phyloP scores from a whole-genome alignment of 129 eudicot species.

The Calendula officinalis region DNA sequence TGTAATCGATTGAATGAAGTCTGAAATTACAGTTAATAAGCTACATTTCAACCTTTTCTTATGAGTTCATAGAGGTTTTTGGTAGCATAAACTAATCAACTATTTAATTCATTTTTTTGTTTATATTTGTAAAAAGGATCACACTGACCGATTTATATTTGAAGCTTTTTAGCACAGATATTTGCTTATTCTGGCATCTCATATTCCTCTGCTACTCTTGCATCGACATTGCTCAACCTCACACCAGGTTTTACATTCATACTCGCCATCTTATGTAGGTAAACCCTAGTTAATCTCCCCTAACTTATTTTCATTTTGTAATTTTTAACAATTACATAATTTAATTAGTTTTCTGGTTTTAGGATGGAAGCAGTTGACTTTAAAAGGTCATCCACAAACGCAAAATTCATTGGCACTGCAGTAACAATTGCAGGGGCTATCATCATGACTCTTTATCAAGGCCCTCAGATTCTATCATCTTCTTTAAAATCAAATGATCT shows the following conservation, averaged over 20 bases:
- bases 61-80: too few species aligned
- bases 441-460: conserved; percentile 54
- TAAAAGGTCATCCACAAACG: conserved; percentile 37
- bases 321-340: too few species aligned
- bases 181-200: conserved; percentile 62
- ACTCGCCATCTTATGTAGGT: too few species aligned
- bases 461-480: conserved; percentile 39
- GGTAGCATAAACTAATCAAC: neutral
- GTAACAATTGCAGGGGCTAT: conserved; percentile 68
- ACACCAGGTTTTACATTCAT: conserved; percentile 61
- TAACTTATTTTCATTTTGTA: too few species aligned
- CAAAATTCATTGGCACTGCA: conserved; percentile 56
- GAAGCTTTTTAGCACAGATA: conserved; percentile 52
- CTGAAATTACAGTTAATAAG: too few species aligned
- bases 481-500: conserved; percentile 21
- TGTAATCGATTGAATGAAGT: too few species aligned
- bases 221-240: conserved; percentile 63
- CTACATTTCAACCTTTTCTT: too few species aligned
- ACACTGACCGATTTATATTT: neutral
- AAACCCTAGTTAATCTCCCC: too few species aligned
- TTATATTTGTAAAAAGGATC: too few species aligned
- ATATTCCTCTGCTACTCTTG: conserved; percentile 52
- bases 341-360: conserved; percentile 3
- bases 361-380: conserved; percentile 58
- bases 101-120: too few species aligned